Evolutionary conservation across 75 land plant species (phyloP).

Genomic region (Azolla pinnata): DNA sequence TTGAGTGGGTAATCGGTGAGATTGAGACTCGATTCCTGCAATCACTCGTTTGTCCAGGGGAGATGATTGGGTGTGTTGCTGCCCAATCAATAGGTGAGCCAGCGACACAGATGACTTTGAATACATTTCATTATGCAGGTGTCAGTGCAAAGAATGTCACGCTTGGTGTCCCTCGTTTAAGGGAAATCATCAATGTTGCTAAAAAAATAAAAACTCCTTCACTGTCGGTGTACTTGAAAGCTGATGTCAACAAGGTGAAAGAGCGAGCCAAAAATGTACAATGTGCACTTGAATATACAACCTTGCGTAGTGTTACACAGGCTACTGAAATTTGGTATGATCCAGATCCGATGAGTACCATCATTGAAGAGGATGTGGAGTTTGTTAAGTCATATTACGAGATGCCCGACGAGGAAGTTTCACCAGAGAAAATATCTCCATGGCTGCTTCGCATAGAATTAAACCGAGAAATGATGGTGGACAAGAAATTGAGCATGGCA

Average conservation of each 20-base stretch:
- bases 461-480: conserved; percentile 99
- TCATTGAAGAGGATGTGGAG: conserved; percentile 92
- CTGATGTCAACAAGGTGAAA: conserved; percentile 64
- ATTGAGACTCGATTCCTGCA: conserved; percentile 91
- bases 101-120: conserved; percentile 96
- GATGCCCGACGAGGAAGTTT: conserved; percentile 93
- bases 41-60: conserved; percentile 93
- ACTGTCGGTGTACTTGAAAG: conserved; percentile 73
- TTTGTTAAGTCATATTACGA: conserved; percentile 92
- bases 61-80: conserved; percentile 99
- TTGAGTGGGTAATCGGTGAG: conserved; percentile 97
- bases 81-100: conserved; percentile 99
- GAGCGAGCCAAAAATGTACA: conserved; percentile 91
- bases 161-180: conserved; percentile 82
- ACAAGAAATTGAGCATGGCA: conserved; percentile 96
- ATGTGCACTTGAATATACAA: conserved; percentile 93
- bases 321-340: conserved; percentile 99
- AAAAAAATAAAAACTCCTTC: conserved; percentile 97
- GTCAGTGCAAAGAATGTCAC: conserved; percentile 99
- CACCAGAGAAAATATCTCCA: conserved; percentile 91
- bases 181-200: conserved; percentile 94
- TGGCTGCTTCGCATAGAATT: conserved; percentile 95
- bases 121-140: conserved; percentile 98
- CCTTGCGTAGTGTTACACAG: conserved; percentile 82
- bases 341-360: conserved; percentile 91